phyloP scores from a whole-genome alignment of 2,329 filamentous ascomycete species.

The Madurella mycetomatis region DNA sequence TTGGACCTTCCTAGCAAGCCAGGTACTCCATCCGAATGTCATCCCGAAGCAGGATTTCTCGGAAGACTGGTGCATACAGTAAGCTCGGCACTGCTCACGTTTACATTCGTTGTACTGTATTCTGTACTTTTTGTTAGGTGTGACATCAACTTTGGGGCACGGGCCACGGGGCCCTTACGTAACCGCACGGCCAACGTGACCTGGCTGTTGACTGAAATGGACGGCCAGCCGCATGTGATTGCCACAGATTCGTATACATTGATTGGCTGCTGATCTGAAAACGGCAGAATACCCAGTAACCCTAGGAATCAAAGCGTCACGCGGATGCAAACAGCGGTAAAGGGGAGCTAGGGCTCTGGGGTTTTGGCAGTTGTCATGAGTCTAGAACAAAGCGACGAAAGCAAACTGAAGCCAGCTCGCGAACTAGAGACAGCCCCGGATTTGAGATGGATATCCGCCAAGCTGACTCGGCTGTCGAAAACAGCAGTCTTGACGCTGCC shows the following conservation, averaged over 20 bases:
- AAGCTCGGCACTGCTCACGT: not conserved
- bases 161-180: conserved; percentile 23
- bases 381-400: not conserved
- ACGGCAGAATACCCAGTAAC: not conserved
- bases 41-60: not conserved
- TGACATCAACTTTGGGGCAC: conserved; percentile 6
- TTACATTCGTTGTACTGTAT: too few species aligned
- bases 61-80: too few species aligned
- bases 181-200: conserved; percentile 23
- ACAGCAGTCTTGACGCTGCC: not conserved
- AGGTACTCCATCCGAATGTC: not conserved
- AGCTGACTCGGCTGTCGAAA: not conserved
- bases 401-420: not conserved
- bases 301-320: conserved; percentile 12
- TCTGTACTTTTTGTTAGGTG: not conserved
- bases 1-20: not conserved
- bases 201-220: conserved; percentile 5
- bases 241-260: conserved; percentile 7
- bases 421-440: not conserved
- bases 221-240: conserved; percentile 11
- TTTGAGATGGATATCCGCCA: conserved; percentile 10
- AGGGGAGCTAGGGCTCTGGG: not conserved
- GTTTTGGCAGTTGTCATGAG: not conserved
- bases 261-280: conserved; percentile 11
- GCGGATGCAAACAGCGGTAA: conserved; percentile 22